phyloP scores from a whole-genome alignment of 164 flowering plant genomes.

The Tinospora cordifolia region DNA sequence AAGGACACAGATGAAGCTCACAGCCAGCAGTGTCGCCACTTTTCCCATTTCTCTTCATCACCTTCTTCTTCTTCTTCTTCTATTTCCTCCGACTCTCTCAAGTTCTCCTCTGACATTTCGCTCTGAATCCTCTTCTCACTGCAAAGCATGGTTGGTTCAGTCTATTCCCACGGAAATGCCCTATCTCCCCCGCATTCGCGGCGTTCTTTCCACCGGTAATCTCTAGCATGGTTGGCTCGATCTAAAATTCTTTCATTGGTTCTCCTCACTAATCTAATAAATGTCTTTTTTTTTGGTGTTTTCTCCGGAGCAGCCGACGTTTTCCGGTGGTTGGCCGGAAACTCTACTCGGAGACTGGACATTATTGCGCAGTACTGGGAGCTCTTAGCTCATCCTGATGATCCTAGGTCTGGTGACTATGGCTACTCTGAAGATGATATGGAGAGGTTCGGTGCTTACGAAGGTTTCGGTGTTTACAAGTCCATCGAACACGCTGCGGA shows the following conservation, averaged over 20 bases:
- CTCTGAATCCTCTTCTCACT: conserved; percentile 19
- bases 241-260: not conserved
- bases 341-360: conserved; percentile 56
- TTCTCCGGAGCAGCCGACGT: conserved; percentile 55
- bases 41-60: not conserved
- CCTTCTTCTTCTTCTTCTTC: not conserved
- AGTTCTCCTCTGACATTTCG: not conserved
- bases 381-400: conserved; percentile 45
- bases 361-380: conserved; percentile 92
- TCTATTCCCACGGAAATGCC: conserved; percentile 93
- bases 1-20: not conserved
- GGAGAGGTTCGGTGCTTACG: conserved; percentile 56
- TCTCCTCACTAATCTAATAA: not conserved
- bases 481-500: conserved; percentile 71
- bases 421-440: conserved; percentile 67
- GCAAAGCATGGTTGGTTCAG: conserved; percentile 92
- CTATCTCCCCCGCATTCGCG: conserved; percentile 57
- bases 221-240: not conserved
- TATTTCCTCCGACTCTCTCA: not conserved
- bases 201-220: conserved; percentile 70
- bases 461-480: conserved; percentile 50
- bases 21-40: not conserved
- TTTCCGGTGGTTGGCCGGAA: conserved; percentile 78
- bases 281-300: not conserved
- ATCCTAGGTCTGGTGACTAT: conserved; percentile 82